Conservation (phyloP, 352 stramenopile genomes). For the Globisporangium nunn region DNA sequence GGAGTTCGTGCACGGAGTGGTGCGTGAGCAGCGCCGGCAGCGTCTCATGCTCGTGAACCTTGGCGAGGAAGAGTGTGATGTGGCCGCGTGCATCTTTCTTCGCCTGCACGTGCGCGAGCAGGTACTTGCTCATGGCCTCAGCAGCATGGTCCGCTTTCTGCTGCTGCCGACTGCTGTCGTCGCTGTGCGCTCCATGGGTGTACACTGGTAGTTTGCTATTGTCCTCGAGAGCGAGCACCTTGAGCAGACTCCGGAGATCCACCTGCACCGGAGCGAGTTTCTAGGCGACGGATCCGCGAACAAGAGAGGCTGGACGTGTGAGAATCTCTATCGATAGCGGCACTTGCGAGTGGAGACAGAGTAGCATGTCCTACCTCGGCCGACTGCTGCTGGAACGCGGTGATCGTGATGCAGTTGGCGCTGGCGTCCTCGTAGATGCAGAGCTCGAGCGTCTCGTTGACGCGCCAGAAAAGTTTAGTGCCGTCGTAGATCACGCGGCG, state of each 20-base stretch:
- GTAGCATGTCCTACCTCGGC: slow-evolving; percentile 13
- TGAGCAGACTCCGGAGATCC: slow-evolving; percentile 42
- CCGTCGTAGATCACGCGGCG: slow-evolving; percentile 74
- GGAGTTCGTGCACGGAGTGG: slow-evolving; percentile 21
- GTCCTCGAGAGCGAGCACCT: slow-evolving; percentile 28
- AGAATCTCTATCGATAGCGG: not conserved
- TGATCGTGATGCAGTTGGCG: slow-evolving; percentile 62
- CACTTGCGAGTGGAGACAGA: not conserved
- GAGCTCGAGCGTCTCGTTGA: slow-evolving; percentile 82
- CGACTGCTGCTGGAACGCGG: slow-evolving; percentile 47
- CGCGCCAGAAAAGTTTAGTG: slow-evolving; percentile 83
- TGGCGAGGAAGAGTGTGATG: slow-evolving; percentile 56
- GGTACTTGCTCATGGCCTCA: slow-evolving; percentile 57
- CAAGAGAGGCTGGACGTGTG: not conserved
- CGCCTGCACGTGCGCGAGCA: slow-evolving; percentile 65
- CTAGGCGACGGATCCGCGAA: slow-evolving; percentile 4
- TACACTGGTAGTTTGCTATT: slow-evolving; percentile 9
- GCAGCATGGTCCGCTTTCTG: slow-evolving; percentile 10
- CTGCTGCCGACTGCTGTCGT: not conserved
- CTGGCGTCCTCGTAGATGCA: slow-evolving; percentile 76
- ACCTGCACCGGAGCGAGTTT: slow-evolving; percentile 46
- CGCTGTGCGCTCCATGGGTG: slow-evolving; percentile 4
- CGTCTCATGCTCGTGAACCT: slow-evolving; percentile 56
- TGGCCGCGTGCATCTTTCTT: slow-evolving; percentile 32
- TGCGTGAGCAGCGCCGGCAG: slow-evolving; percentile 39